A percentile compares a stretch with the other conserved stretches of the same genome.
phyloP scores from a whole-genome alignment of 1,284 basidiomycete genomes.

The Exobasidium cylindrosporum region DNA sequence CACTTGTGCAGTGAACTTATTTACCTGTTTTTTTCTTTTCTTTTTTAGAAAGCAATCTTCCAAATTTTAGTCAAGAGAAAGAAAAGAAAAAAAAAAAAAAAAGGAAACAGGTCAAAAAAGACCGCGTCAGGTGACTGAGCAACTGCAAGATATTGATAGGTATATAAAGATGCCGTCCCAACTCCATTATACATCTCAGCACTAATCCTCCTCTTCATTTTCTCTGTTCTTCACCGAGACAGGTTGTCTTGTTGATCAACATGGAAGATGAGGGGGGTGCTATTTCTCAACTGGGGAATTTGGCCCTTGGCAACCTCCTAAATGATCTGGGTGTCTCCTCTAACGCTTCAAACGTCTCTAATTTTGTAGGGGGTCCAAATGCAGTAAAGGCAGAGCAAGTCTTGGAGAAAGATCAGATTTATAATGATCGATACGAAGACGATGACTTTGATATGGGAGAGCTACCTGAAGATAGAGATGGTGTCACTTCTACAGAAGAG shows the following conservation, averaged over 20 bases:
- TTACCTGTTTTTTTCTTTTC: too few species aligned
- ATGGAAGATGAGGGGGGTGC: constrained; percentile 52
- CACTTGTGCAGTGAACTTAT: too few species aligned
- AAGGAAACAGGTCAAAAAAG: too few species aligned
- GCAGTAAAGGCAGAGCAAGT: background rate
- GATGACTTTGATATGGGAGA: constrained; percentile 39
- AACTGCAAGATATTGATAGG: too few species aligned
- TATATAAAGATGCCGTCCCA: too few species aligned
- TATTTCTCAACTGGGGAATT: constrained; percentile 43
- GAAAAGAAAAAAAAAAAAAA: too few species aligned
- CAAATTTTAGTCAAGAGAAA: too few species aligned
- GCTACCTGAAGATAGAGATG: background rate
- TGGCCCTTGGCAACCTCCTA: constrained; percentile 52
- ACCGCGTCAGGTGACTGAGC: too few species aligned
- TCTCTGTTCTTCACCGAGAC: background rate
- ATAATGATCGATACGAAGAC: constrained; percentile 50
- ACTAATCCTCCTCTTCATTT: background rate
- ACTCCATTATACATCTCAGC: too few species aligned
- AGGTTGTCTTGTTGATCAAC: background rate
- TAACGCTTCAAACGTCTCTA: background rate
- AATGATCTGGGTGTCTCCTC: constrained; percentile 46
- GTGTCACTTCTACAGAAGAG: constrained; percentile 11
- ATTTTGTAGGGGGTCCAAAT: constrained; percentile 1
- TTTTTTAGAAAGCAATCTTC: too few species aligned
- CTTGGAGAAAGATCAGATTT: constrained; percentile 45